phyloP scores from a whole-genome alignment of 345 rosid species.

The Microcos paniculata region DNA sequence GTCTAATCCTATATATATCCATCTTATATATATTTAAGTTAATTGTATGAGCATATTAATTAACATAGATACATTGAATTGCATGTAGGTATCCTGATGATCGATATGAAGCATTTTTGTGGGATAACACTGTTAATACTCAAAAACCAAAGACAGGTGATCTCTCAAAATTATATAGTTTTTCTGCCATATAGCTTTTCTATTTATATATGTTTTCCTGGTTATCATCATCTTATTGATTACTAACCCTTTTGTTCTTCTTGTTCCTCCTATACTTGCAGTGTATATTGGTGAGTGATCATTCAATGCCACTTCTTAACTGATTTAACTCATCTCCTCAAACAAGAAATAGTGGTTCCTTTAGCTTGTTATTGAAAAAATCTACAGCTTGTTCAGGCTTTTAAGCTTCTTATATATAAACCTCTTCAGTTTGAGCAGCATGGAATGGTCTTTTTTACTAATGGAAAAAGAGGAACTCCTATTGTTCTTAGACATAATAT shows the following conservation, averaged over 20 bases:
- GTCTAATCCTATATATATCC: not conserved
- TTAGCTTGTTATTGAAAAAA: not conserved
- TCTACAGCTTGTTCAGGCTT: not conserved
- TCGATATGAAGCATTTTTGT: conserved; percentile 12
- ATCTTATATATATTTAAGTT: not conserved
- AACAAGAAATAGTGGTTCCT: not conserved
- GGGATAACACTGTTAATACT: conserved; percentile 8
- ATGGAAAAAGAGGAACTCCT: not conserved
- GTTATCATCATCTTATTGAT: not conserved
- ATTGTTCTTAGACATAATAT: not conserved
- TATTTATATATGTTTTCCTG: not conserved
- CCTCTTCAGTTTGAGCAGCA: not conserved
- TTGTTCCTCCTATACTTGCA: not conserved
- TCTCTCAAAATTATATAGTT: not conserved
- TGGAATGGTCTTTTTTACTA: not conserved
- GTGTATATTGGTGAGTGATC: conserved; percentile 19
- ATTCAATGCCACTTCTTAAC: not conserved
- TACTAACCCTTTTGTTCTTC: not conserved
- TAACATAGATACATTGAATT: not conserved
- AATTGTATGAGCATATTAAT: not conserved
- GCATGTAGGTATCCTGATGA: not conserved
- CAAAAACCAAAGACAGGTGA: conserved; percentile 14
- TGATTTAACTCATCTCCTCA: not conserved
- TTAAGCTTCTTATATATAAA: no score
- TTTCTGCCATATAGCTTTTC: not conserved